Base-by-base conservation (phyloP, 2,329 filamentous ascomycete genomes). In the Colletotrichum salicis region DNA sequence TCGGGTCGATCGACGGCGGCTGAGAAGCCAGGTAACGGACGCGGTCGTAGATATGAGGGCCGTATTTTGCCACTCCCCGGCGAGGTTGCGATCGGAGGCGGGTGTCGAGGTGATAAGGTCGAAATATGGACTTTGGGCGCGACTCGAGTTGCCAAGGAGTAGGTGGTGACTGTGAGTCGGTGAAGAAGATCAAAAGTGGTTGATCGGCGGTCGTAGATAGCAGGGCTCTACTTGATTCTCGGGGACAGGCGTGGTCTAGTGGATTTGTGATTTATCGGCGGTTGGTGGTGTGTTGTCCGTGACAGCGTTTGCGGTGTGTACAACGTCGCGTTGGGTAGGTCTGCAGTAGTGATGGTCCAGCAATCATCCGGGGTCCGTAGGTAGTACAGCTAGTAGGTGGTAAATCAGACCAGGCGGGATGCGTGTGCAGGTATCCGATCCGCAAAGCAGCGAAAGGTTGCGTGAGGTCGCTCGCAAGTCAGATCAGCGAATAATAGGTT, bases 261-360 rank as follows among this genome's bases (percentile, higher is more conserved):
- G 37, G 6, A 11, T 48, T 35, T 8, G 31, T 62, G 54, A 4
- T 52, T 64, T 64, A 57, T 68, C 37, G 41, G 52, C 33, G 31
- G 68, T 11, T 56, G 22, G 58, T 67, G 57, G 68, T 71, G 64
- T 67, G 60, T 52, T 63, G 41, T 68, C 57, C 24, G 45, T 54
- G 56, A 24, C 41, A 35, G 22, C 31, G 41, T 48, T 63, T 59
- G 59, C 22, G 29, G 64, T 63, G 52, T n/a, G 12, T 51, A 48
- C 56, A 60, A 35, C 60, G 63, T 70, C 55, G 63, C 56, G 68
- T 67, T 67, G 67, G 67, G 63, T 56, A 56, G 61, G 51, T 67
- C 48, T 67, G 57, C 51, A 61, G 62, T 55, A n/a, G 65, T 37
- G 37, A 15, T 35, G 57, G 37, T 24, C 64, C 31, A 63, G 29